Base-by-base conservation (phyloP, 2,329 filamentous ascomycete species). In the Leptosphaerulina australis region DNA sequence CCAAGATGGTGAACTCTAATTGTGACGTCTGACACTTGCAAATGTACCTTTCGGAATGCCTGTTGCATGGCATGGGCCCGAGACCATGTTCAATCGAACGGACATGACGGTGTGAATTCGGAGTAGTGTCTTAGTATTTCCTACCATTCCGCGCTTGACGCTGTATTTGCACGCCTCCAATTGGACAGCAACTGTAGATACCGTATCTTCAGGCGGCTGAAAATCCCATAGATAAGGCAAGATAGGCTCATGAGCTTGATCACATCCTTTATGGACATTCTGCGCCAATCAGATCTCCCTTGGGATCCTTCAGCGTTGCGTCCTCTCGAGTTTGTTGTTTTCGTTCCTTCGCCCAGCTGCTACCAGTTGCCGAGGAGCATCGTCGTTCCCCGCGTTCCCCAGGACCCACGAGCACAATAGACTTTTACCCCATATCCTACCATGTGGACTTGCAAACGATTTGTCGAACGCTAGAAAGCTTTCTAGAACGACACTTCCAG, bases 161-260 rank as follows among this genome's bases (percentile, higher is more conserved):
- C 29, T 14, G 28, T 29, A 34, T 46, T 43, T 9, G 46, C 37
- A 17, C 33, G 15, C 44, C 14, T 33, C 20, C 14, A 12, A 7
- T 35, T 29, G 29, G 38, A 26, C 15, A 7, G 26, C 15, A 36
- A 17, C 38, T 28, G n/a, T 26, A 33, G 46, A 43, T 38, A 44
- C 33, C 37, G 31, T 45, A 51, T 45, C 48, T 43, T 11, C 21
- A 21, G n/a, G 18, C 14, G 22, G 36, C n/a, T 33, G 36, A 21
- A 33, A 12, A 31, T 15, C 21, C 21, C 11, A 49, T 31, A 34
- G 48, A 51, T 51, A 46, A 51, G 48, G 35, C 41, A 51, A 51
- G 41, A 31, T 31, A 37, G 26, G 21, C 35, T 12, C 25, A 25
- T 22, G n/a, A 36, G 28, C 22, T 36, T 37, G 36, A 46, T 26